Conservation (phyloP, 208 protist genomes). For the Leishmania tarentolae region DNA sequence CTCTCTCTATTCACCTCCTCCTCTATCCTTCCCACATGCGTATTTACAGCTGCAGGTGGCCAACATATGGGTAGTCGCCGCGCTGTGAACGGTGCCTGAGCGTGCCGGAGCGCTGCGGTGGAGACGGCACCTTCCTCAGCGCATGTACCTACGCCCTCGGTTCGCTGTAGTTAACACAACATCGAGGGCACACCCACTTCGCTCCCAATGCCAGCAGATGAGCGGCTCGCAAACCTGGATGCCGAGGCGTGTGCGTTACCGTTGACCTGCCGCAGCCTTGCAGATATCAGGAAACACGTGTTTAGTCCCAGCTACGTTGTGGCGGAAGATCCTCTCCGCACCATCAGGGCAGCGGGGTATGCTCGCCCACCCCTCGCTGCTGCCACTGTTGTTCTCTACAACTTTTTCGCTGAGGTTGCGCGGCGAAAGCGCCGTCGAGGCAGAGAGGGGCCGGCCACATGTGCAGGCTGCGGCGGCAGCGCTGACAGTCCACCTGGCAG, state of each 20-base stretch:
- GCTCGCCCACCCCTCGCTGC: neutral
- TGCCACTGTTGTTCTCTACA: conserved; percentile 5
- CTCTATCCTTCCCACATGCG: neutral
- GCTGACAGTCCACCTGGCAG: neutral
- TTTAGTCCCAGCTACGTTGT: conserved; percentile 1
- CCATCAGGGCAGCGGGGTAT: neutral
- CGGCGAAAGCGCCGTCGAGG: neutral
- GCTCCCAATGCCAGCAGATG: neutral
- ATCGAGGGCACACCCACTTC: neutral
- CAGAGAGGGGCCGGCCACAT: neutral
- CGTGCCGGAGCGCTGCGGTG: neutral
- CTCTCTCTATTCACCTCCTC: neutral
- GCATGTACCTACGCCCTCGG: neutral
- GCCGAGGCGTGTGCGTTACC: neutral
- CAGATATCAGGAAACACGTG: conserved; percentile 15
- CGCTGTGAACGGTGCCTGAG: neutral
- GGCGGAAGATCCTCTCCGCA: neutral
- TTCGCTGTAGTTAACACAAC: neutral
- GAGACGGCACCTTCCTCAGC: neutral
- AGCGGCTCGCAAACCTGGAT: neutral
- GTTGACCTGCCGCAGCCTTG: conserved; percentile 16
- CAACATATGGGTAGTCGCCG: neutral
- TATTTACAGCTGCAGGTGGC: neutral
- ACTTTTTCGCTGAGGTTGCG: conserved; percentile 1
- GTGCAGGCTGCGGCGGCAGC: neutral